Evolutionary conservation across 2,329 filamentous ascomycete genomes (phyloP).

Genomic region (Xylaria sp.): DNA sequence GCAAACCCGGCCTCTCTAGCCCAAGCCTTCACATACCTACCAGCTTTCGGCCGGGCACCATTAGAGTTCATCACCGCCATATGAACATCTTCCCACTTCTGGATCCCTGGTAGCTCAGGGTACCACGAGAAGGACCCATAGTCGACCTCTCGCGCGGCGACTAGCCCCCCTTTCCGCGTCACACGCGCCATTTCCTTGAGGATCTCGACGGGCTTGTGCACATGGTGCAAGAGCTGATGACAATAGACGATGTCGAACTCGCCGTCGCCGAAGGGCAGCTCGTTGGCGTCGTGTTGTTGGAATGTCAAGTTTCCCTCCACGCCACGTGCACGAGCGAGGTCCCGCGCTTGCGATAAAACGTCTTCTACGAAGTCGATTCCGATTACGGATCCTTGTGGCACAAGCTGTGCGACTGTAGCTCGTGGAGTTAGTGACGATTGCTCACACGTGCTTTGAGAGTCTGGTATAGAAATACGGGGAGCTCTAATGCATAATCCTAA

Average conservation of each 20-base stretch:
- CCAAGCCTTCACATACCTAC: constrained; percentile 33
- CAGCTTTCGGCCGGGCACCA: constrained; percentile 32
- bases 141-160: constrained; percentile 46
- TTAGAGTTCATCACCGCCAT: constrained; percentile 28
- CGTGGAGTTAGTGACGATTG: neutral
- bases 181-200: constrained; percentile 66
- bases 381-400: constrained; percentile 53
- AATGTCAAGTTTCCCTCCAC: constrained; percentile 43
- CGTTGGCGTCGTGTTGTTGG: constrained; percentile 40
- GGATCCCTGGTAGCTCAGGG: constrained; percentile 30
- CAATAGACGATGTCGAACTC: constrained; percentile 70
- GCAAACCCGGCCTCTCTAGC: constrained; percentile 31
- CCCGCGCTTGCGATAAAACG: constrained; percentile 35
- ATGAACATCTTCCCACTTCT: constrained; percentile 32
- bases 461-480: no score
- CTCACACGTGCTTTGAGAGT: neutral
- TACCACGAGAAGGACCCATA: constrained; percentile 34
- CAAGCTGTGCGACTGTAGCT: constrained; percentile 48
- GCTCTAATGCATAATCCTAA: no score
- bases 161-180: constrained; percentile 62
- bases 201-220: constrained; percentile 61
- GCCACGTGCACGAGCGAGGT: constrained; percentile 28
- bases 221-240: constrained; percentile 68
- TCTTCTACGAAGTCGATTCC: constrained; percentile 46
- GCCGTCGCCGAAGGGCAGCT: constrained; percentile 55